A percentile compares a stretch with the other conserved stretches of the same genome.
phyloP scores from a whole-genome alignment of 1,284 basidiomycete genomes.

The Marasmius sp. region DNA sequence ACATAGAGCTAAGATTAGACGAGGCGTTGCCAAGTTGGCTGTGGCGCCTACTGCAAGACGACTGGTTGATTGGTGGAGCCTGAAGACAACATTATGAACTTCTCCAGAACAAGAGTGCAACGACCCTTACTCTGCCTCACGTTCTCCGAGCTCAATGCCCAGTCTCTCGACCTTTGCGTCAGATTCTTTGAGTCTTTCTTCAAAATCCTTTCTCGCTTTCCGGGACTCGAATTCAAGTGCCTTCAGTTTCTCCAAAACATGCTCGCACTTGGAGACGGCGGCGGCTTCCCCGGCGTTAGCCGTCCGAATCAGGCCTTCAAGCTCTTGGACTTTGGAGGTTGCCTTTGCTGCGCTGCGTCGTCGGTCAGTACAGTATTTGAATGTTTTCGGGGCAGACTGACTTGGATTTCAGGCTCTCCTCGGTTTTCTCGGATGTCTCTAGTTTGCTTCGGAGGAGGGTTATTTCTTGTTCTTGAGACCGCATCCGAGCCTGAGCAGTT shows the following conservation, averaged over 20 bases:
- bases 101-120: neutral
- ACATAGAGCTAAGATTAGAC: neutral
- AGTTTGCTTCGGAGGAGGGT: slow-evolving; percentile 1
- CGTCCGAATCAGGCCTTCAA: slow-evolving; percentile 3
- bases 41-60: slow-evolving; percentile 3
- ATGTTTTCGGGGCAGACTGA: neutral
- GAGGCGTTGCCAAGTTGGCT: neutral
- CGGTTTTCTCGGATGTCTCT: neutral
- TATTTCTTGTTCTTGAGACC: slow-evolving; percentile 6
- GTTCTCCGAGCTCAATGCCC: neutral
- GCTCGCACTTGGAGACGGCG: neutral
- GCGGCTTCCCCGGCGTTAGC: slow-evolving; percentile 1
- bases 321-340: slow-evolving; percentile 1
- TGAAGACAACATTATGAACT: neutral
- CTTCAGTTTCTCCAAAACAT: slow-evolving; percentile 6
- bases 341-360: neutral
- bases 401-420: neutral
- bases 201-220: neutral
- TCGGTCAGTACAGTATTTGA: neutral
- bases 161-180: neutral
- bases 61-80: slow-evolving; percentile 1
- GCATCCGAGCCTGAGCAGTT: neutral
- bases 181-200: neutral
- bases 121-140: slow-evolving; percentile 11
- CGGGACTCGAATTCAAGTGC: slow-evolving; percentile 4